Evolutionary conservation across 352 stramenopile species (phyloP), one percentile per base, ranked within the genome.

Genomic region (Globisporangium nunn): DNA sequence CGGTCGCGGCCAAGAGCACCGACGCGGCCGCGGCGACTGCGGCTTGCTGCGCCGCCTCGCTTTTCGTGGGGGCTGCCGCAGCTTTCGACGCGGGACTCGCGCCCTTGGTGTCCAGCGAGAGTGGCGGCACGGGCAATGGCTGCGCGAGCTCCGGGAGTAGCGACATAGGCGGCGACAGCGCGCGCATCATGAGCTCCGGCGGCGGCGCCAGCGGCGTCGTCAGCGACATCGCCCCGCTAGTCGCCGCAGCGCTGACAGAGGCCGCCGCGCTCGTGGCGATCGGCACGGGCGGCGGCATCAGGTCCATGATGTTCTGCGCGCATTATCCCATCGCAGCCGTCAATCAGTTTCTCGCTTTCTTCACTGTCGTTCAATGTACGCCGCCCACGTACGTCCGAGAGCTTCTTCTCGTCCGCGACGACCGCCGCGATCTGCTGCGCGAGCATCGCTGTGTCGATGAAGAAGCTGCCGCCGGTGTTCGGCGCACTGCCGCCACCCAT

Each of bases 391-490:
- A 90, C 80, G 74, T 90, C 80, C 17, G 80, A 90, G 12, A 90
- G 74, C 54, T 90, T 90, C 60, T 88, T 87, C 57, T 88, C 80
- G 61, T 90, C 80, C 10, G 70, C 74, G 15, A 90, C 77, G 2
- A 80, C 72, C 29, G 78, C 73, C 6, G 80, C 74, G 35, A 90
- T 85, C 61, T 90, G 80, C 64, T 81, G 66, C 41, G 68, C 71
- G 30, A 81, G 63, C 40, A 65, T 67, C 4, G 71, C 71, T 30
- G 71, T 77, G 56, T 90, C 77, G 39, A 90, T 72, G 52, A 88
- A 88, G 54, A 88, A 88, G 58, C 71, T 66, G 31, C 71, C 46
- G 71, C 40, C 37, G 35, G 10, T 31, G 37, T 31, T 46, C 17
- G 35, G 15, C 15, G 30, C 15, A 58, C 6, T 30, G 53, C 46